A percentile compares a stretch with the other conserved stretches of the same genome.
These are phyloP conservation scores for Populus tremula DNA, from an alignment of 345 rosid species.

Conservation along the genomic window DNA sequence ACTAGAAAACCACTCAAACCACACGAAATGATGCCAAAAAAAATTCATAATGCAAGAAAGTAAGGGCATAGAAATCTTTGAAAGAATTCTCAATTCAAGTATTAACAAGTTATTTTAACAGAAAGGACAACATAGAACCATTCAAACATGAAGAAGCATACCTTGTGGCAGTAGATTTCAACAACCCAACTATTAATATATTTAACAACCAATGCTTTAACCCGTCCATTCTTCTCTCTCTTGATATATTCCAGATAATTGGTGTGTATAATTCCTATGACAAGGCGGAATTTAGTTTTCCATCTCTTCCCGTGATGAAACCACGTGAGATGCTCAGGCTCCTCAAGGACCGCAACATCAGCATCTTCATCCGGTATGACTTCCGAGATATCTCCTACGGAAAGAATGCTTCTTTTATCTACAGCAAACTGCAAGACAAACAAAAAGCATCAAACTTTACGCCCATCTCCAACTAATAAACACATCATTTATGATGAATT, in stretches of 20 bases:
- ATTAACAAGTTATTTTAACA: background rate
- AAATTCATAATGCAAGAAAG: too few species aligned
- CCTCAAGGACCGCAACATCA: constrained; percentile 92
- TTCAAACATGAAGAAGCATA: constrained; percentile 25
- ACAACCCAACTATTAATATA: constrained; percentile 74
- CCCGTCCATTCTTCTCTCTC: constrained; percentile 73
- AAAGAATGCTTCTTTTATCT: constrained; percentile 87
- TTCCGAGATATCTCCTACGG: constrained; percentile 80
- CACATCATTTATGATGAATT: background rate
- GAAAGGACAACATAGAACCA: background rate
- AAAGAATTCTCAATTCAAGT: background rate
- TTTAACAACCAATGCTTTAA: constrained; percentile 64
- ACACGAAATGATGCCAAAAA: too few species aligned
- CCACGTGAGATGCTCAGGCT: constrained; percentile 99
- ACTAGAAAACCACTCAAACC: too few species aligned
- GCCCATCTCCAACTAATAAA: background rate
- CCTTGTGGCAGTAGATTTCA: constrained; percentile 89
- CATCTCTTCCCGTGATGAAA: constrained; percentile 95
- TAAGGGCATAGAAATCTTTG: background rate
- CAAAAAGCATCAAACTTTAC: background rate
- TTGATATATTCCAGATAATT: constrained; percentile 88
- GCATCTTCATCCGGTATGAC: constrained; percentile 74
- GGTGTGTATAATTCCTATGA: constrained; percentile 79
- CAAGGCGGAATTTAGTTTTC: constrained; percentile 75
- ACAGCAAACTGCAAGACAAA: constrained; percentile 61